Base-by-base conservation (phyloP, 2,329 filamentous ascomycete species). In the Aspergillus proliferans region DNA sequence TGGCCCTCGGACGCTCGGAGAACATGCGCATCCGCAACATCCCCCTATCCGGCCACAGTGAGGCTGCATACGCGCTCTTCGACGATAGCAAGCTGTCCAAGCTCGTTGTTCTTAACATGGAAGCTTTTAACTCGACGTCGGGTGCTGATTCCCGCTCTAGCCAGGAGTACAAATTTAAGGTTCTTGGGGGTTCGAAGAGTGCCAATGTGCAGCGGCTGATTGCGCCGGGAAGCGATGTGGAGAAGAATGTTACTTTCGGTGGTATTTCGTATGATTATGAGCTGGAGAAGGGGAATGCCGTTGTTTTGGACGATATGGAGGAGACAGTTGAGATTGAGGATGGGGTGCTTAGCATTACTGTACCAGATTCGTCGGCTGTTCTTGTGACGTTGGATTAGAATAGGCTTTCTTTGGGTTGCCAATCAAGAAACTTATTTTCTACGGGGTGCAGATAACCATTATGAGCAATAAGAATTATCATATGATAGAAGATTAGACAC, bases 261-360 rank as follows among this genome's bases (percentile, higher is more conserved):
- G 48, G 49, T 18, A 15, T 54, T 44, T 55, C 54, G 6, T 56
- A 61, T 47, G 52, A 52, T 12, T 54, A 50, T 30, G 51, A 53
- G 45, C 48, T 64, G 4, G 30, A 44, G 33, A 15, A 47, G 33
- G 54, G 54, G 12, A 51, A 39, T 7, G 36, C 51, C 2, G 52
- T 52, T 19, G 44, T 18, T 21, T 47, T 50, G 10, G 46, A 57
- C 26, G 6, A n/a, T 7, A n/a, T 7, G 34, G n/a, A 38, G 34
- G 34, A 38, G 14, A 15, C 3, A 4, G 34, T 19, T 3, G 34
- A 7, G 3, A 38, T 38, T 19, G 18, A 14, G 9, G 34, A 38
- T 38, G 34, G 34, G 18, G 18, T 38, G 34, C 12, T 38, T n/a
- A n/a, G 18, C 6, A 38, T 38, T 7, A 18, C 34, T 8, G 2